Percentiles rank a stretch among this genome's conserved stretches.
These are phyloP conservation scores for Pestalotiopsis sp. DNA, from an alignment of 2,329 filamentous ascomycete species.

Conservation along the genomic window DNA sequence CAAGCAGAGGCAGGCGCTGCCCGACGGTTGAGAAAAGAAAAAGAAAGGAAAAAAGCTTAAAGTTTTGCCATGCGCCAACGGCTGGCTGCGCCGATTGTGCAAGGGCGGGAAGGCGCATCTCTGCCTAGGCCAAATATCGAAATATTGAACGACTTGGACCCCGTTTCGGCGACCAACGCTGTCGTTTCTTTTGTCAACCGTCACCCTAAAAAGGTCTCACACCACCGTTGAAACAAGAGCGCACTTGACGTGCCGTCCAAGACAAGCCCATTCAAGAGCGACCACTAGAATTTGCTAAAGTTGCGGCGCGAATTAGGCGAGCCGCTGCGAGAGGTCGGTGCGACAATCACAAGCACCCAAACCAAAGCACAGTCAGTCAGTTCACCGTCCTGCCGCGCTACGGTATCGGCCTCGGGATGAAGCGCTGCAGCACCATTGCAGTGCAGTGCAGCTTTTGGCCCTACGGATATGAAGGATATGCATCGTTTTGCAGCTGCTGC, in stretches of 20 bases:
- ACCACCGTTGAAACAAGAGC: neutral
- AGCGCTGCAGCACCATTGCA: neutral
- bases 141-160: neutral
- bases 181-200: neutral
- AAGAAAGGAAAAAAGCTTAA: neutral
- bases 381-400: neutral
- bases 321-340: neutral
- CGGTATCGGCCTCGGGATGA: neutral
- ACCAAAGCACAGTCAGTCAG: neutral
- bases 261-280: neutral
- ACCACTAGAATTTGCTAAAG: neutral
- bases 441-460: neutral
- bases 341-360: neutral
- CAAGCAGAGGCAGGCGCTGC: too few species aligned
- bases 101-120: neutral
- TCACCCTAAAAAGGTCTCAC: neutral
- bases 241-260: neutral
- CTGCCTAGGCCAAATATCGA: neutral
- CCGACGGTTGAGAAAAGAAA: too few species aligned
- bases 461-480: slow-evolving; percentile 1
- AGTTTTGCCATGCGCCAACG: neutral
- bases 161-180: neutral
- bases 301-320: neutral
- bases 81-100: neutral
- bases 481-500: neutral